Conservation (phyloP, 805 yeast genomes). For the Kodamaea sagamina region DNA sequence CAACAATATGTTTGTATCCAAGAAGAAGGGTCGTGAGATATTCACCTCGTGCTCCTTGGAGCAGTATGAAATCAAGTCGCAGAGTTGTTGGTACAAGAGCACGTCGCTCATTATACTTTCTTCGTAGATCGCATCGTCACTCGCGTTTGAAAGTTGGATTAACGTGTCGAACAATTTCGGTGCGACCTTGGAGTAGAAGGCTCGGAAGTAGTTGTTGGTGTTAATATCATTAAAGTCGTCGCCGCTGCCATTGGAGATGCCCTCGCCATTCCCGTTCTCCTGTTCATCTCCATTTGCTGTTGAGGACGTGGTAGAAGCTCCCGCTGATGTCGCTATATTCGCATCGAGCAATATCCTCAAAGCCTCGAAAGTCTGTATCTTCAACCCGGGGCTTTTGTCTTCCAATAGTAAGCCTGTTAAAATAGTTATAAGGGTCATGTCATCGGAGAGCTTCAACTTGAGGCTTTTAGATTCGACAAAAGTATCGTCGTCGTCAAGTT, state of each 20-base stretch:
- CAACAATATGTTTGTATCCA: slow-evolving; percentile 57
- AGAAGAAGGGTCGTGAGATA: slow-evolving; percentile 61
- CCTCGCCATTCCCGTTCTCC: slow-evolving; percentile 5
- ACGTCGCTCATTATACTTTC: slow-evolving; percentile 33
- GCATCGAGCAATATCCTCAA: slow-evolving; percentile 72
- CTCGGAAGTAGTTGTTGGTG: slow-evolving; percentile 49
- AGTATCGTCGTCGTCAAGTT: slow-evolving; percentile 17
- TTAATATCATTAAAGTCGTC: slow-evolving; percentile 36
- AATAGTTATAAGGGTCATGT: slow-evolving; percentile 57
- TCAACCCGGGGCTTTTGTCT: slow-evolving; percentile 69
- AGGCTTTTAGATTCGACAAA: slow-evolving; percentile 20
- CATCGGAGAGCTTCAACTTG: slow-evolving; percentile 46
- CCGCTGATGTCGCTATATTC: slow-evolving; percentile 31
- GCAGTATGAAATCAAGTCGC: slow-evolving; percentile 72
- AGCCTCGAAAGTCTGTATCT: slow-evolving; percentile 84
- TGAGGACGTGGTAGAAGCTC: slow-evolving; percentile 8
- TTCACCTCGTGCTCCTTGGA: slow-evolving; percentile 60
- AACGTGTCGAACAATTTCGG: slow-evolving; percentile 55
- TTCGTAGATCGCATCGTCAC: background rate
- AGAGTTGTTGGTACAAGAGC: slow-evolving; percentile 54
- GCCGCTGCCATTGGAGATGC: slow-evolving; percentile 4
- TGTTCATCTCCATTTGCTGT: slow-evolving; percentile 14
- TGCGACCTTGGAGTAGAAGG: slow-evolving; percentile 66
- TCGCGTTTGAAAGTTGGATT: slow-evolving; percentile 23
- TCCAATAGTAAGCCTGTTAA: slow-evolving; percentile 60